A percentile compares a stretch with the other conserved stretches of the same genome.
These are phyloP conservation scores for Juglanconis juglandina DNA, from an alignment of 2,329 filamentous ascomycete species.

Conservation along the genomic window DNA sequence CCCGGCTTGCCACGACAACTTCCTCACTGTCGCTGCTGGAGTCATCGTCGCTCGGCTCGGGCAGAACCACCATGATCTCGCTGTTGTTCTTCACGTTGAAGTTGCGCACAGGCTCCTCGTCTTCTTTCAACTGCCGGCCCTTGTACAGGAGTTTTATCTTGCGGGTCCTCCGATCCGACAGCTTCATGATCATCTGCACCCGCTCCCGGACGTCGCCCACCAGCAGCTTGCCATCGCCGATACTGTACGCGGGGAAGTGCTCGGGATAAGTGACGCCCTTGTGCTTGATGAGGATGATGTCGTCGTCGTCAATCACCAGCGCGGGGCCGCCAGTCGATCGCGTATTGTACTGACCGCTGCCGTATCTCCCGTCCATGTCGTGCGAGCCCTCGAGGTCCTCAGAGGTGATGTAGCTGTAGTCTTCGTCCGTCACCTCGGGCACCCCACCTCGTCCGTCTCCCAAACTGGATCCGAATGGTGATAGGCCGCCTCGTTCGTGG, in stretches of 20 bases:
- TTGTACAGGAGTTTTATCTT: conserved; percentile 70
- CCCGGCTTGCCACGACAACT: conserved; percentile 38
- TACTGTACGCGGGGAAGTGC: conserved; percentile 72
- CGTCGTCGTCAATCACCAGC: conserved; percentile 52
- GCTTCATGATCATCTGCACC: conserved; percentile 63
- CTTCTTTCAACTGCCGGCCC: conserved; percentile 66
- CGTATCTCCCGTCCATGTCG: conserved; percentile 21
- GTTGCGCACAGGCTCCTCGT: conserved; percentile 51
- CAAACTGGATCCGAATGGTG: conserved; percentile 47
- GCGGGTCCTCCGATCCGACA: conserved; percentile 49
- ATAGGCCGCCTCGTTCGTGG: conserved; percentile 39
- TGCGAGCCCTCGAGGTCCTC: conserved; percentile 57
- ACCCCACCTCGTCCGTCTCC: conserved; percentile 37
- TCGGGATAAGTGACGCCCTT: conserved; percentile 63
- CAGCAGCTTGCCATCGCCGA: conserved; percentile 68
- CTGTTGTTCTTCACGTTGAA: conserved; percentile 61
- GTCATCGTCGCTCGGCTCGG: conserved; percentile 45
- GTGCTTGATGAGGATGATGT: conserved; percentile 68
- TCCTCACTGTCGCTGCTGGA: conserved; percentile 37
- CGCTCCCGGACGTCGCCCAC: conserved; percentile 65
- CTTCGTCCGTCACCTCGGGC: conserved; percentile 67
- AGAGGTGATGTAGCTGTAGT: conserved; percentile 81
- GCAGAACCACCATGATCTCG: conserved; percentile 58
- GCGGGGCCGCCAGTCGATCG: conserved; percentile 22
- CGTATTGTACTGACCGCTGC: conserved; percentile 21